These are phyloP conservation scores for Alnus glutinosa DNA, from an alignment of 306 rosid species.

Conservation along the genomic window DNA sequence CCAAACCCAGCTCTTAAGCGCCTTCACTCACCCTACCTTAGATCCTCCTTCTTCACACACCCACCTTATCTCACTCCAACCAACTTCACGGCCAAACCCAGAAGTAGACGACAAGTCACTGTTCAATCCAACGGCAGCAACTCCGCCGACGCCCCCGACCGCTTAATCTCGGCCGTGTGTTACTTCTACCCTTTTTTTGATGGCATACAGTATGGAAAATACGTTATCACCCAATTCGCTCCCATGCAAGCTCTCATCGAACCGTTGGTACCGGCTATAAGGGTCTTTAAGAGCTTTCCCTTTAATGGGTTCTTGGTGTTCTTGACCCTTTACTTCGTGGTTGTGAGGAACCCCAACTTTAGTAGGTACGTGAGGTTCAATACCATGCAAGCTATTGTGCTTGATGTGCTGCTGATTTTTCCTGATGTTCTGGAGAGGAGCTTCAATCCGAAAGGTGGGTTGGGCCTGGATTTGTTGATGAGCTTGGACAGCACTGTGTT, in stretches of 20 bases:
- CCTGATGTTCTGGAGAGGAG: conserved; percentile 88
- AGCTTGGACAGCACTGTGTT: conserved; percentile 94
- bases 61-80: conserved; percentile 33
- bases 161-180: conserved; percentile 79
- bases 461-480: conserved; percentile 88
- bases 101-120: conserved; percentile 28
- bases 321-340: conserved; percentile 85
- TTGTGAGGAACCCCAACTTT: conserved; percentile 85
- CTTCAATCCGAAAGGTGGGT: conserved; percentile 75
- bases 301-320: conserved; percentile 78
- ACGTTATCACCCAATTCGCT: conserved; percentile 69
- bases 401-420: conserved; percentile 84
- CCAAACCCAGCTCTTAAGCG: conserved; percentile 33
- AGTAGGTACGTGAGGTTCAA: conserved; percentile 93
- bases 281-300: conserved; percentile 88
- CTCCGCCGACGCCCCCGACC: conserved; percentile 69
- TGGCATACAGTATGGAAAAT: conserved; percentile 84
- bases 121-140: conserved; percentile 64
- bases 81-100: conserved; percentile 29
- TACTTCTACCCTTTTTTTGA: conserved; percentile 95
- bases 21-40: conserved; percentile 40
- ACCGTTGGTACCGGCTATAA: conserved; percentile 80
- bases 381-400: conserved; percentile 94
- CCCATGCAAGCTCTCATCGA: conserved; percentile 69
- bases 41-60: conserved; percentile 10